Conservation (phyloP, 768 basidiomycete genomes). For the Amanita rubescens region DNA sequence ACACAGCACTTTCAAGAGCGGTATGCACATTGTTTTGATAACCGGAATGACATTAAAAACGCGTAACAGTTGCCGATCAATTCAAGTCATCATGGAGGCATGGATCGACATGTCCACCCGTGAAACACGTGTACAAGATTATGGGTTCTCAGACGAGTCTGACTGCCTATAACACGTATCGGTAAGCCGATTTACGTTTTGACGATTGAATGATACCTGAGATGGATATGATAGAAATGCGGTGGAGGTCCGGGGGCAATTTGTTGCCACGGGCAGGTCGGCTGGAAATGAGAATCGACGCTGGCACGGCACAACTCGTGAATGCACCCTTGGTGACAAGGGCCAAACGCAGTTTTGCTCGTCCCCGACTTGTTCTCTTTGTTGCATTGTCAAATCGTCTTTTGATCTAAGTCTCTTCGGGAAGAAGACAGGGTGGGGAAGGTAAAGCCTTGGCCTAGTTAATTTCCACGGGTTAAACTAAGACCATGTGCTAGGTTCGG, state of each 20-base stretch:
- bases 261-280: slow-evolving; percentile 43
- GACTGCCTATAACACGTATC: slow-evolving; percentile 53
- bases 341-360: slow-evolving; percentile 49
- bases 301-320: slow-evolving; percentile 66
- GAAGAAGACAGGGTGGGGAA: slow-evolving; percentile 68
- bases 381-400: slow-evolving; percentile 56
- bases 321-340: slow-evolving; percentile 58
- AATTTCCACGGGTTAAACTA: neutral
- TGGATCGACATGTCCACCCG: slow-evolving; percentile 44
- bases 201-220: neutral
- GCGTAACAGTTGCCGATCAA: slow-evolving; percentile 46
- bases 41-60: slow-evolving; percentile 2
- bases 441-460: slow-evolving; percentile 26
- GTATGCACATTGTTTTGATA: slow-evolving; percentile 23
- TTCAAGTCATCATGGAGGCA: slow-evolving; percentile 69
- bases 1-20: slow-evolving; percentile 60
- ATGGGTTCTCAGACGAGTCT: slow-evolving; percentile 40
- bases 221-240: slow-evolving; percentile 29
- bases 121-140: slow-evolving; percentile 60
- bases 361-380: slow-evolving; percentile 53
- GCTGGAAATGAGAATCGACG: slow-evolving; percentile 67
- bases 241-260: slow-evolving; percentile 57
- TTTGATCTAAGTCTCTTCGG: slow-evolving; percentile 57
- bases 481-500: slow-evolving; percentile 41
- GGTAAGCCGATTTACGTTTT: slow-evolving; percentile 27